A percentile compares a stretch with the other conserved stretches of the same genome.
phyloP scores from a whole-genome alignment of 2,329 filamentous ascomycete species.

The Aspergillus niger region DNA sequence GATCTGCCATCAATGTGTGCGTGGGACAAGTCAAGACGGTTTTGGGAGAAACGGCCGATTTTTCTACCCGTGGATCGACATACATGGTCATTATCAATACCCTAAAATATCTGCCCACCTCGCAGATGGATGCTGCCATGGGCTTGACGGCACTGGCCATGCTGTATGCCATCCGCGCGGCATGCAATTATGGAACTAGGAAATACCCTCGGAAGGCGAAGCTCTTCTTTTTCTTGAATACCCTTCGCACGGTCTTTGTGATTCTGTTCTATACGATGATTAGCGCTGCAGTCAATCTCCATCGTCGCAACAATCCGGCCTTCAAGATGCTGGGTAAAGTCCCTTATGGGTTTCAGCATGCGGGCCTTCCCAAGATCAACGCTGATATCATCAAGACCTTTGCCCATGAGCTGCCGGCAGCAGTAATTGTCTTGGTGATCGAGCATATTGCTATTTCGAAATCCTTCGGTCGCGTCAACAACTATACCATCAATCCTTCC shows the following conservation, averaged over 20 bases:
- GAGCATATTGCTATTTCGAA: constrained; percentile 97
- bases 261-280: constrained; percentile 91
- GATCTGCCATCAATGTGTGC: constrained; percentile 86
- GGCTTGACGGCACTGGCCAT: constrained; percentile 78
- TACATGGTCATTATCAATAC: constrained; percentile 84
- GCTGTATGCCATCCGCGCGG: constrained; percentile 73
- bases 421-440: constrained; percentile 88
- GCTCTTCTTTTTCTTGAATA: constrained; percentile 85
- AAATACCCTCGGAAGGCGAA: constrained; percentile 70
- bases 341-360: constrained; percentile 82
- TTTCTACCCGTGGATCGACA: constrained; percentile 75
- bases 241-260: constrained; percentile 85
- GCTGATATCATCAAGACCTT: constrained; percentile 68
- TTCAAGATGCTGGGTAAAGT: constrained; percentile 77
- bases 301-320: constrained; percentile 62
- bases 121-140: constrained; percentile 79
- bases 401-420: constrained; percentile 72
- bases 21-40: constrained; percentile 79
- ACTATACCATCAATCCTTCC: constrained; percentile 91
- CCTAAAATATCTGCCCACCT: constrained; percentile 67
- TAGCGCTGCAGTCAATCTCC: constrained; percentile 78
- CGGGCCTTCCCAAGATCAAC: constrained; percentile 70
- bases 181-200: constrained; percentile 66
- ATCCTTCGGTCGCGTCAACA: constrained; percentile 91
- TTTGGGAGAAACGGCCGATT: constrained; percentile 68